phyloP scores from a whole-genome alignment of 1,139 yeast species.

The Zygoascus hellenicus region DNA sequence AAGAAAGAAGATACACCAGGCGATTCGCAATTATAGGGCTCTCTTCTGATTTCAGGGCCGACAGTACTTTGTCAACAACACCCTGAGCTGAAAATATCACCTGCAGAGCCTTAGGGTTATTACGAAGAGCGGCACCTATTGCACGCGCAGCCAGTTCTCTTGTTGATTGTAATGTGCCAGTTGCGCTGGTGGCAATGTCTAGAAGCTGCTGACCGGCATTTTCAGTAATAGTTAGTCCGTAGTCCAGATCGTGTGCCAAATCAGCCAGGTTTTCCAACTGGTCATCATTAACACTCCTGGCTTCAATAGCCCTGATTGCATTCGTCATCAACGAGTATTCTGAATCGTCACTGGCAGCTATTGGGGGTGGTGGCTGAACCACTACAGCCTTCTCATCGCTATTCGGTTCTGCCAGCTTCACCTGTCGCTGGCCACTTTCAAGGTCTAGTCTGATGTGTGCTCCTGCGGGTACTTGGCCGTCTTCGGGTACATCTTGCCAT shows the following conservation, averaged over 20 bases:
- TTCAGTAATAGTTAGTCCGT: slow-evolving; percentile 44
- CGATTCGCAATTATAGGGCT: slow-evolving; percentile 15
- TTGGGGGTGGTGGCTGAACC: slow-evolving; percentile 7
- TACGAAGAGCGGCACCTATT: slow-evolving; percentile 46
- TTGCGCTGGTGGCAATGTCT: slow-evolving; percentile 16
- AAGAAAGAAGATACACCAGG: slow-evolving; percentile 29
- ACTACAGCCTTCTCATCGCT: not conserved
- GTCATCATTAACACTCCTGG: slow-evolving; percentile 9
- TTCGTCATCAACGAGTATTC: slow-evolving; percentile 4
- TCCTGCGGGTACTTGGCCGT: slow-evolving; percentile 72
- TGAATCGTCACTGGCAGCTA: not conserved
- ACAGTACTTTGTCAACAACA: slow-evolving; percentile 2
- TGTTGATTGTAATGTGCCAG: slow-evolving; percentile 14
- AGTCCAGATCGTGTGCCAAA: slow-evolving; percentile 59
- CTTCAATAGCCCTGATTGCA: slow-evolving; percentile 8
- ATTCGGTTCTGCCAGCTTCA: slow-evolving; percentile 37
- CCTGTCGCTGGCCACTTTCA: slow-evolving; percentile 63
- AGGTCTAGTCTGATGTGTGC: slow-evolving; percentile 66
- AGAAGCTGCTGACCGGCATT: slow-evolving; percentile 25
- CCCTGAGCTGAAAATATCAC: slow-evolving; percentile 19
- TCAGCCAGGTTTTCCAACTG: slow-evolving; percentile 55
- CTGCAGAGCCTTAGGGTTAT: slow-evolving; percentile 61
- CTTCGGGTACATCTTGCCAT: slow-evolving; percentile 65
- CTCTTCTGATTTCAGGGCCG: slow-evolving; percentile 5
- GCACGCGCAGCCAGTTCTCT: slow-evolving; percentile 32